Conservation (phyloP, 257 asterid genomes). For the Leptodermis oblonga region DNA sequence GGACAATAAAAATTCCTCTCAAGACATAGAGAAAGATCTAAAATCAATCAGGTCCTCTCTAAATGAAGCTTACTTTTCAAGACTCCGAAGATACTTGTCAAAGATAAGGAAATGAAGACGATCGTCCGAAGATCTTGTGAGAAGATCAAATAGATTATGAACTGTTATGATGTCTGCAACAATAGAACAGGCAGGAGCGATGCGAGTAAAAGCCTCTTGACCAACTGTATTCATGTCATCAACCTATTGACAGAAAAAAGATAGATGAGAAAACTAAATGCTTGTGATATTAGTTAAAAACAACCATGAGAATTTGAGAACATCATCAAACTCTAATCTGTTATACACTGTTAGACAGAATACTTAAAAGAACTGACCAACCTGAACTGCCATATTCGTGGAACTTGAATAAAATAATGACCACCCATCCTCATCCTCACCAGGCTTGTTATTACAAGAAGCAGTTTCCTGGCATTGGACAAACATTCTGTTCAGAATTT, state of each 20-base stretch:
- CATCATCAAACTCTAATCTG: neutral
- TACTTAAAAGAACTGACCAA: conserved; percentile 18
- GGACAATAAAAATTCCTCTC: neutral
- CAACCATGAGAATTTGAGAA: neutral
- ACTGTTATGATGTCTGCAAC: conserved; percentile 77
- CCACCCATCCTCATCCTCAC: conserved; percentile 72
- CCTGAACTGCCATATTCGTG: conserved; percentile 93
- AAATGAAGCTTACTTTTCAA: conserved; percentile 67
- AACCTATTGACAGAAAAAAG: conserved; percentile 48
- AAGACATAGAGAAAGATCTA: conserved; percentile 2
- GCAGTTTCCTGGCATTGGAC: conserved; percentile 42
- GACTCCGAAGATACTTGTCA: conserved; percentile 79
- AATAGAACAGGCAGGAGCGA: conserved; percentile 77
- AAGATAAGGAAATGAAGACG: conserved; percentile 83
- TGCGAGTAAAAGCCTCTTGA: conserved; percentile 82
- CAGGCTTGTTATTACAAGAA: conserved; percentile 43
- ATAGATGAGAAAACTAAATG: conserved; percentile 19
- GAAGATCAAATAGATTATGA: conserved; percentile 80
- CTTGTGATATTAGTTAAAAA: neutral
- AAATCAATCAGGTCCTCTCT: conserved; percentile 24
- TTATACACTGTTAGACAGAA: neutral
- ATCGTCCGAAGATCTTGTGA: conserved; percentile 59
- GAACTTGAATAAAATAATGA: conserved; percentile 75
- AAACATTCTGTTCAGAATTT: neutral
- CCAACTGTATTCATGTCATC: conserved; percentile 86